Evolutionary conservation across 2,329 filamentous ascomycete species (phyloP).

Genomic region (Teratosphaeria viscida): DNA sequence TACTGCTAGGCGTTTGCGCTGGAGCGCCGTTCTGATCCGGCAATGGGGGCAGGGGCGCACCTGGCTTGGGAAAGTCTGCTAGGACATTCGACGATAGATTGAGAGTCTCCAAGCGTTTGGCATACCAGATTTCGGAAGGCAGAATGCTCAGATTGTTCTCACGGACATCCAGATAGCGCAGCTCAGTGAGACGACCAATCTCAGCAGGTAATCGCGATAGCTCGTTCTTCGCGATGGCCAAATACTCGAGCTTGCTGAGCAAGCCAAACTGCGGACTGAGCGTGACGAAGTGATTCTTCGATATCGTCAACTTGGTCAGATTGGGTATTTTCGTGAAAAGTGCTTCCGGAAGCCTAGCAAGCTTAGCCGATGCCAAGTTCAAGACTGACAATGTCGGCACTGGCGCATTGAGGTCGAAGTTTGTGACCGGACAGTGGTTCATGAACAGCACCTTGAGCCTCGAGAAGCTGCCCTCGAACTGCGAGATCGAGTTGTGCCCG

Average conservation of each 20-base stretch:
- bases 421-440: conserved; percentile 91
- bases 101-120: conserved; percentile 76
- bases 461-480: conserved; percentile 80
- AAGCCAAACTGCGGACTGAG: conserved; percentile 78
- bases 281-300: conserved; percentile 92
- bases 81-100: conserved; percentile 95
- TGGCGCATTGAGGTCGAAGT: conserved; percentile 70
- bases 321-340: conserved; percentile 81
- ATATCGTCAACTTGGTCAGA: conserved; percentile 75
- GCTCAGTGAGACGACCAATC: conserved; percentile 75
- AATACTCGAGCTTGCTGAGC: conserved; percentile 71
- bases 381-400: conserved; percentile 75
- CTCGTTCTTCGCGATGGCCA: conserved; percentile 89
- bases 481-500: conserved; percentile 85
- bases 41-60: conserved; percentile 45
- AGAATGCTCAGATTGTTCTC: conserved; percentile 88
- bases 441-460: conserved; percentile 74
- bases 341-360: conserved; percentile 77
- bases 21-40: conserved; percentile 6
- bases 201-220: conserved; percentile 75
- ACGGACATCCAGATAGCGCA: conserved; percentile 76
- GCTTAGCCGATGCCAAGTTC: conserved; percentile 82
- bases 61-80: conserved; percentile 78
- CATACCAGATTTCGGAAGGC: conserved; percentile 93
- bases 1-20: background rate